phyloP scores from a whole-genome alignment of 139 green algal genomes.

The Tetradesmus obliquus region DNA sequence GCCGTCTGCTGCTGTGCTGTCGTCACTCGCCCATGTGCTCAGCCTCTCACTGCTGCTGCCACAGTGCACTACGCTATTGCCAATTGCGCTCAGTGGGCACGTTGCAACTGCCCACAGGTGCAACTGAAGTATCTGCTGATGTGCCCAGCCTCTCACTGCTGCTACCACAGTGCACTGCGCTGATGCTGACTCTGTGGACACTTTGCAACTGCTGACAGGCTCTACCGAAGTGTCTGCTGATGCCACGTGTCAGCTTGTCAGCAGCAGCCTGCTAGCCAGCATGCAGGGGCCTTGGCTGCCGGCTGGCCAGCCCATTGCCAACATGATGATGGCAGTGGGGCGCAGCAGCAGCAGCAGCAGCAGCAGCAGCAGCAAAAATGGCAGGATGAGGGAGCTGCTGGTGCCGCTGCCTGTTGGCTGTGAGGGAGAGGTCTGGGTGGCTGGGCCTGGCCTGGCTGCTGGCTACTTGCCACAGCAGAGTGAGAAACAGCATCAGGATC shows the following conservation, averaged over 20 bases:
- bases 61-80: no score
- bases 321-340: constrained; percentile 23
- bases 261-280: background rate
- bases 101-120: no score
- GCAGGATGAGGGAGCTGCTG: background rate
- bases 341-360: constrained; percentile 29
- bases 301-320: constrained; percentile 34
- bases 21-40: no score
- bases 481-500: constrained; percentile 1
- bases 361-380: background rate
- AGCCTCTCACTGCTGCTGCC: no score
- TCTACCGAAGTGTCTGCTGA: constrained; percentile 68
- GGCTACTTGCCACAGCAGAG: constrained; percentile 48
- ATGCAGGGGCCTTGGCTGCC: constrained; percentile 18
- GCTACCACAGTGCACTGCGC: background rate
- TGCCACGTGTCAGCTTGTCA: constrained; percentile 40
- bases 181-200: no score
- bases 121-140: background rate
- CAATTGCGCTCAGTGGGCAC: no score
- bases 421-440: constrained; percentile 62
- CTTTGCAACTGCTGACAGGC: constrained; percentile 8
- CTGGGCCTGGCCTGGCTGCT: constrained; percentile 53
- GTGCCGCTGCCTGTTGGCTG: background rate
- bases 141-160: background rate
- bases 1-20: no score